These are phyloP conservation scores for Chlorella sp. DNA, from an alignment of 139 green algal genomes.

Conservation along the genomic window DNA sequence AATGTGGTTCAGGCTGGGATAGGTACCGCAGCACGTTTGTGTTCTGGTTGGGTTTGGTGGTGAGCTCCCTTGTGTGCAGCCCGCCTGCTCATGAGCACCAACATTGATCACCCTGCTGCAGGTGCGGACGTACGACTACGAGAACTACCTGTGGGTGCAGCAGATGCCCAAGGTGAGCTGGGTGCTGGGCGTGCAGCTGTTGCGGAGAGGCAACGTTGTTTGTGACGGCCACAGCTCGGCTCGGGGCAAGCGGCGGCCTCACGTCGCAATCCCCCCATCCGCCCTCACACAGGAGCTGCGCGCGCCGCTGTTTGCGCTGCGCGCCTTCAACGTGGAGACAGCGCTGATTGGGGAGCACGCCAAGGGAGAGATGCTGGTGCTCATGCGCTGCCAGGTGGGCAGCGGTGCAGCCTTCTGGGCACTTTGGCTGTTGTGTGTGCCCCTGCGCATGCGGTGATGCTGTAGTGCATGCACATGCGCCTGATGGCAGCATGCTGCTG, in stretches of 20 bases:
- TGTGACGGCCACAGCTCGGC: no score
- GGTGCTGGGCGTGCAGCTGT: conserved; percentile 64
- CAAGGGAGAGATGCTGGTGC: conserved; percentile 51
- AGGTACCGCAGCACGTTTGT: no score
- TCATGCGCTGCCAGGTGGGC: conserved; percentile 67
- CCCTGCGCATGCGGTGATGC: neutral
- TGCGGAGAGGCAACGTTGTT: no score
- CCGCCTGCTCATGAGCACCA: no score
- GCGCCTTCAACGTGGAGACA: conserved; percentile 83
- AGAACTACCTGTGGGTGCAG: conserved; percentile 77
- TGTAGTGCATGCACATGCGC: no score
- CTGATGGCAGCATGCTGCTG: neutral
- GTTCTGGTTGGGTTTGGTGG: no score
- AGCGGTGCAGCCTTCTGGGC: neutral
- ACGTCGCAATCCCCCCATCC: no score
- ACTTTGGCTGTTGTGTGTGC: neutral
- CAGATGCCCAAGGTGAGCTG: conserved; percentile 70
- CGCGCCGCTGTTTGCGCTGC: conserved; percentile 70
- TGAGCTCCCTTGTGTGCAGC: no score
- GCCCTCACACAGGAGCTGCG: conserved; percentile 62
- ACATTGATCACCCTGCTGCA: no score
- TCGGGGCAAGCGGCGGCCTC: no score
- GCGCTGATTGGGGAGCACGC: conserved; percentile 64
- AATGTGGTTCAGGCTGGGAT: no score
- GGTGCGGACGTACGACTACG: conserved; percentile 67